Conservation (phyloP, 2,329 filamentous ascomycete genomes). For the Lecanosticta acicola region DNA sequence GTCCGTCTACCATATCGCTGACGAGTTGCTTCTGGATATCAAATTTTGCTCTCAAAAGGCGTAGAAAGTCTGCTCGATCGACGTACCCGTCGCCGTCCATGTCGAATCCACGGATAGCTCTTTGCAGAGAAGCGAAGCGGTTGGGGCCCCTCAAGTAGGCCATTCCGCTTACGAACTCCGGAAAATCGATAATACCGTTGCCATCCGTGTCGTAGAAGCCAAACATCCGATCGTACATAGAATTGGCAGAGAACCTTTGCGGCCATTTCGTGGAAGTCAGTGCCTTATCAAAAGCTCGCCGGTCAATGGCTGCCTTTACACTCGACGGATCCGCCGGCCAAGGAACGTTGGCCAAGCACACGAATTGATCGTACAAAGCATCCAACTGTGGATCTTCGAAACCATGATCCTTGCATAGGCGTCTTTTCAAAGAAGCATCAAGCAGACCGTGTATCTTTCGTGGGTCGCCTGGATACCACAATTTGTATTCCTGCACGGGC, state of each 20-base stretch:
- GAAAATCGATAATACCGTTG: conserved; percentile 84
- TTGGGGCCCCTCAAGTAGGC: conserved; percentile 57
- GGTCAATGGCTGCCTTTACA: conserved; percentile 78
- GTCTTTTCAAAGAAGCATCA: conserved; percentile 61
- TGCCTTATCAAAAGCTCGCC: conserved; percentile 86
- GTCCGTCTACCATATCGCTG: conserved; percentile 69
- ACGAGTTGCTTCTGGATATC: conserved; percentile 85
- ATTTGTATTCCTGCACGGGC: conserved; percentile 70
- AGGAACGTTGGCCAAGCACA: conserved; percentile 81
- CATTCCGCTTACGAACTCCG: conserved; percentile 82
- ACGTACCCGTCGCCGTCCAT: conserved; percentile 83
- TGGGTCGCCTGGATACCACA: conserved; percentile 86
- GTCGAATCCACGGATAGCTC: conserved; percentile 85
- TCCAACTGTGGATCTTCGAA: conserved; percentile 82
- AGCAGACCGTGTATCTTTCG: conserved; percentile 63
- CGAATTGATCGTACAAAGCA: conserved; percentile 95
- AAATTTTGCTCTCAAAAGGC: conserved; percentile 90
- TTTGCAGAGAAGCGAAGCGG: conserved; percentile 60
- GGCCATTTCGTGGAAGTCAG: conserved; percentile 57
- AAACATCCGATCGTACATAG: conserved; percentile 95
- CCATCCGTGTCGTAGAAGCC: conserved; percentile 89
- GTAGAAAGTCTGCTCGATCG: conserved; percentile 76
- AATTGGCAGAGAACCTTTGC: conserved; percentile 74
- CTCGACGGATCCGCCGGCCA: conserved; percentile 76
- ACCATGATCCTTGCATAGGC: conserved; percentile 43